Conservation (phyloP, 805 yeast species). For the Candida corydali region DNA sequence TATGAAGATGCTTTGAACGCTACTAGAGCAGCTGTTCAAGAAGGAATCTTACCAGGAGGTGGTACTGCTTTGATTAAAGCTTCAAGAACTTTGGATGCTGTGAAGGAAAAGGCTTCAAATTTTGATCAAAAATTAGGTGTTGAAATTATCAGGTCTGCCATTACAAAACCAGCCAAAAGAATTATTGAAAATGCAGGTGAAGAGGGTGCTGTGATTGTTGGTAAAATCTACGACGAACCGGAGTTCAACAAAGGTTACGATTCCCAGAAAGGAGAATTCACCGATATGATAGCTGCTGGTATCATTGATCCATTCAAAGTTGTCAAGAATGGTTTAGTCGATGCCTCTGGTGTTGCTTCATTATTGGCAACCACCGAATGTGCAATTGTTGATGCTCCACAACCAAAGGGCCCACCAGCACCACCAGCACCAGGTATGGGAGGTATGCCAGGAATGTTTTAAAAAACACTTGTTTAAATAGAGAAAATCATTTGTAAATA, state of each 20-base stretch:
- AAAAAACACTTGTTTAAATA: conserved; percentile 1
- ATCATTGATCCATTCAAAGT: conserved; percentile 98
- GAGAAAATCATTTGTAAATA: conserved; percentile 5
- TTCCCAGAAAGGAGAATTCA: conserved; percentile 86
- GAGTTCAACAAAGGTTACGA: conserved; percentile 91
- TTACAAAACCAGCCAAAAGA: conserved; percentile 91
- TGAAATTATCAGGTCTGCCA: conserved; percentile 86
- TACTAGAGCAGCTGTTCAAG: conserved; percentile 98
- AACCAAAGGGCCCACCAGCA: conserved; percentile 54
- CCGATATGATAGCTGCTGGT: conserved; percentile 95
- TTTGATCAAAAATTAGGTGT: conserved; percentile 97
- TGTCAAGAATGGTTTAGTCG: conserved; percentile 91
- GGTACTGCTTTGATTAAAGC: conserved; percentile 98
- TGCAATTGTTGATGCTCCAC: conserved; percentile 94
- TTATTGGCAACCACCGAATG: conserved; percentile 97
- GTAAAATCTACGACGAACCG: conserved; percentile 65
- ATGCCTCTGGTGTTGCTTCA: conserved; percentile 97
- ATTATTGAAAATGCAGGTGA: conserved; percentile 96
- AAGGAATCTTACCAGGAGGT: conserved; percentile 99
- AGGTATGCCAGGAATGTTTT: conserved; percentile 32
- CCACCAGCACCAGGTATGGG: conserved; percentile 50
- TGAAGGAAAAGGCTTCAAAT: conserved; percentile 64
- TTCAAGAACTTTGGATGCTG: conserved; percentile 63
- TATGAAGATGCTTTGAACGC: conserved; percentile 98
- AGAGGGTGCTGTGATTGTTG: conserved; percentile 95